Evolutionary conservation across 306 rosid genomes (phyloP).

Genomic region (Lathyrus aphaca): DNA sequence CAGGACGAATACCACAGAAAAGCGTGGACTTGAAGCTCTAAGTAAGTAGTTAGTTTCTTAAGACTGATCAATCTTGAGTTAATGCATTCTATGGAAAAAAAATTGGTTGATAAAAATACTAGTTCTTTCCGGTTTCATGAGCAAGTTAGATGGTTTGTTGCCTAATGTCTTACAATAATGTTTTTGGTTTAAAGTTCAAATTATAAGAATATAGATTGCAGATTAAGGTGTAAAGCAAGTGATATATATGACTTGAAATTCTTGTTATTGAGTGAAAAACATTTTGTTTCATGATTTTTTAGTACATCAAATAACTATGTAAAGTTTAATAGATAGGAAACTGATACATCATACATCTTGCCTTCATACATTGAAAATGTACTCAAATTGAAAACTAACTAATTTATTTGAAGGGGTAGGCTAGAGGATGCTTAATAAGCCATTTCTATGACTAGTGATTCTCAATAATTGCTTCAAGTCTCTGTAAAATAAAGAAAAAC

Average conservation of each 20-base stretch:
- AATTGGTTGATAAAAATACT: background rate
- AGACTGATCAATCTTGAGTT: constrained; percentile 3
- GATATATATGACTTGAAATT: background rate
- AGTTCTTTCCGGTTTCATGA: constrained; percentile 22
- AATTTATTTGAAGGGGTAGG: constrained; percentile 11
- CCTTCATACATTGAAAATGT: background rate
- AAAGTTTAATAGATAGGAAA: constrained; percentile 10
- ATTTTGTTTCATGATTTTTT: background rate
- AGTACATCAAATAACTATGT: constrained; percentile 19
- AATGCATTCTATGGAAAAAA: constrained; percentile 5
- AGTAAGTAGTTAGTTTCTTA: constrained; percentile 18
- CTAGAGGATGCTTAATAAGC: background rate
- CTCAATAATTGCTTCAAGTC: constrained; percentile 39
- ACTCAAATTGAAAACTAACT: constrained; percentile 21
- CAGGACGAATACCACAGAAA: background rate
- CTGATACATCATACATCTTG: constrained; percentile 30
- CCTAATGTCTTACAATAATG: background rate
- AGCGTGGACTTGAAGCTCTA: constrained; percentile 12
- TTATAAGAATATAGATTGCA: background rate
- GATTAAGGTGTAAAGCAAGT: background rate
- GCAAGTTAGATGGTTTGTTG: background rate
- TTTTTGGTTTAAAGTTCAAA: background rate
- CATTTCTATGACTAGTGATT: constrained; percentile 13
- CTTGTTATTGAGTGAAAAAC: background rate
- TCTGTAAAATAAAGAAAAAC: constrained; percentile 36